Conservation (phyloP, 352 stramenopile species). For the Pythium biforme region DNA sequence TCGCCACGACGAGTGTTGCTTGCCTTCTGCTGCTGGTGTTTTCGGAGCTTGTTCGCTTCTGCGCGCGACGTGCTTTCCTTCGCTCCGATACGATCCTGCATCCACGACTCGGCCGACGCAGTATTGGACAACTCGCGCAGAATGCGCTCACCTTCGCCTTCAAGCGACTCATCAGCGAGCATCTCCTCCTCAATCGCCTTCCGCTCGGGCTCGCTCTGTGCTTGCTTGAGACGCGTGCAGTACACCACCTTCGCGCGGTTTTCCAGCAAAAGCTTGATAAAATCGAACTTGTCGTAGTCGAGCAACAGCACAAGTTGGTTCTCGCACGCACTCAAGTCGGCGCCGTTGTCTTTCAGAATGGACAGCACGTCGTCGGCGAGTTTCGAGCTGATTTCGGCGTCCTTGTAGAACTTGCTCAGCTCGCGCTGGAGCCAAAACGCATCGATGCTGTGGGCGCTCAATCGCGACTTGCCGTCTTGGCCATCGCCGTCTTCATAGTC, state of each 20-base stretch:
- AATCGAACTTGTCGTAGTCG: slow-evolving; percentile 99
- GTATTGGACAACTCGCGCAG: slow-evolving; percentile 90
- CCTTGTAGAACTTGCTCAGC: slow-evolving; percentile 94
- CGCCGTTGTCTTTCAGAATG: slow-evolving; percentile 62
- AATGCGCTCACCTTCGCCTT: slow-evolving; percentile 89
- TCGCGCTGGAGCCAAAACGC: slow-evolving; percentile 98
- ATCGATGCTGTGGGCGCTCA: slow-evolving; percentile 97
- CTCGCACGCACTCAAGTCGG: slow-evolving; percentile 90
- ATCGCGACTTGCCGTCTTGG: slow-evolving; percentile 59
- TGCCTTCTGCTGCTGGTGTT: slow-evolving; percentile 59
- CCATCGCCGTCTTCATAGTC: slow-evolving; percentile 63
- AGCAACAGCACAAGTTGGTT: slow-evolving; percentile 97
- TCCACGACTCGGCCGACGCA: slow-evolving; percentile 93
- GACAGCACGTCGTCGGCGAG: slow-evolving; percentile 91
- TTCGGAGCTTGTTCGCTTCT: slow-evolving; percentile 80
- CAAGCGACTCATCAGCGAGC: slow-evolving; percentile 69
- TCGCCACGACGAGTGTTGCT: slow-evolving; percentile 31
- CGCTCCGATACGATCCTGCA: slow-evolving; percentile 88
- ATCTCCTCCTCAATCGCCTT: slow-evolving; percentile 91
- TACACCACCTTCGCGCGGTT: slow-evolving; percentile 97
- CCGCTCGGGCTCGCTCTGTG: slow-evolving; percentile 91
- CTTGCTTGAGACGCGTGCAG: slow-evolving; percentile 96
- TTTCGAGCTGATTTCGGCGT: slow-evolving; percentile 92
- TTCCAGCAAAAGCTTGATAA: slow-evolving; percentile 97
- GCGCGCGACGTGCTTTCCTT: slow-evolving; percentile 83